Percentiles rank a stretch among this genome's conserved stretches.
Evolutionary conservation across 768 basidiomycete genomes (phyloP).

Genomic region (Coprinopsis strossmayeri): DNA sequence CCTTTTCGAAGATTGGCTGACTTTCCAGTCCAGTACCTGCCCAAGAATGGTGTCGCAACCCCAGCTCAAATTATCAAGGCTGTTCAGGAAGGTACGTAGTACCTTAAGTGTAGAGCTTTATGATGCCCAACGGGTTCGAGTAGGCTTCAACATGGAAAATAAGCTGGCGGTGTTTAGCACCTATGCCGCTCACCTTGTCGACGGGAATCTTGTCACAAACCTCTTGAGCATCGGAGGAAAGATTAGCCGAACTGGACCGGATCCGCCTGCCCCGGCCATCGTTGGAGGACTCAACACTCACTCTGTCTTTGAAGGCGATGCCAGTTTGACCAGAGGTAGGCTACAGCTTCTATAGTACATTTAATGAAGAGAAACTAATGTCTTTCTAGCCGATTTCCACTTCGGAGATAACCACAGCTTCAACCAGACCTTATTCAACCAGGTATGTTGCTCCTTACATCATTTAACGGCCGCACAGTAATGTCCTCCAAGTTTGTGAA

Average conservation of each 20-base stretch:
- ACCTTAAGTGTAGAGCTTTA: not conserved
- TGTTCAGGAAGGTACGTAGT: constrained; percentile 14
- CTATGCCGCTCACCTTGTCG: constrained; percentile 15
- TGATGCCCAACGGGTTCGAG: not conserved
- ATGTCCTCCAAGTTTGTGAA: constrained; percentile 8
- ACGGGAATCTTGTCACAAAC: constrained; percentile 16
- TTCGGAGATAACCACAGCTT: constrained; percentile 18
- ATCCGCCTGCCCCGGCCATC: constrained; percentile 15
- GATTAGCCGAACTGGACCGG: constrained; percentile 13
- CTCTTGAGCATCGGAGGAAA: constrained; percentile 17
- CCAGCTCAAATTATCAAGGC: constrained; percentile 13
- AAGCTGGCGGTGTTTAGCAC: constrained; percentile 11
- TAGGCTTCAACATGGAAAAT: constrained; percentile 17
- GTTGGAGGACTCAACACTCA: constrained; percentile 17
- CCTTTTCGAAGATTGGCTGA: not conserved
- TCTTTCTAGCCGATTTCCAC: constrained; percentile 8
- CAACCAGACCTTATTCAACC: constrained; percentile 16
- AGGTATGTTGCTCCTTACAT: constrained; percentile 8
- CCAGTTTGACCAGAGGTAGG: constrained; percentile 12
- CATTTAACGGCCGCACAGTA: not conserved
- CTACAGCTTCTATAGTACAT: not conserved
- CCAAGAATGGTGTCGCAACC: constrained; percentile 12
- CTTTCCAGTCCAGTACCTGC: constrained; percentile 11
- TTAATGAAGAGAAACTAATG: not conserved
- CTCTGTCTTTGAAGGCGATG: constrained; percentile 15